These are phyloP conservation scores for Cudoniella acicularis DNA, from an alignment of 495 filamentous ascomycete genomes.

Conservation along the genomic window DNA sequence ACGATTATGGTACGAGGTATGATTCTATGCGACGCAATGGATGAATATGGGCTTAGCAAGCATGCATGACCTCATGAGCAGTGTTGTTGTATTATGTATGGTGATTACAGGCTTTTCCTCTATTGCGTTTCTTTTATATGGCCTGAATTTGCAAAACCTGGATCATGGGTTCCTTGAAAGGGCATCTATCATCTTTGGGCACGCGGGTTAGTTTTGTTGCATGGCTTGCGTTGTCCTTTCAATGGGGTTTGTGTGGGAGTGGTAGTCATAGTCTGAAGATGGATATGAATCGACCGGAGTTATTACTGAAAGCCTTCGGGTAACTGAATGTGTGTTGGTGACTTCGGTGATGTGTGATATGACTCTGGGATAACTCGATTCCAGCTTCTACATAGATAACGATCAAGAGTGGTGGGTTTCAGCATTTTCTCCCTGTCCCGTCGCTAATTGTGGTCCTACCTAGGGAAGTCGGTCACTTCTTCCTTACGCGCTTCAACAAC, in stretches of 20 bases:
- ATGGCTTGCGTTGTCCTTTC: constrained; percentile 14
- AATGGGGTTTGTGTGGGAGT: constrained; percentile 14
- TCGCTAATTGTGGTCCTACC: no score
- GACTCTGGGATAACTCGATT: no score
- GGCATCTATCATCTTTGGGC: neutral
- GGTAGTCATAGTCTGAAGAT: neutral
- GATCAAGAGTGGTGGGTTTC: no score
- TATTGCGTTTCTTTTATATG: neutral
- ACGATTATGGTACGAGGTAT: constrained; percentile 7
- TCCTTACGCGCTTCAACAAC: no score
- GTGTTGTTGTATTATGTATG: constrained; percentile 6
- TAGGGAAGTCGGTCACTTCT: no score
- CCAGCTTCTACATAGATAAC: no score
- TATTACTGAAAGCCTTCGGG: neutral
- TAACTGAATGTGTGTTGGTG: no score
- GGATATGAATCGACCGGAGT: neutral
- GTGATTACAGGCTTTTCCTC: neutral
- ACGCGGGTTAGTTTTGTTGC: constrained; percentile 1
- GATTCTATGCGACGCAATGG: constrained; percentile 3
- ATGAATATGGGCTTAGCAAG: neutral
- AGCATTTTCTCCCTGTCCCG: no score
- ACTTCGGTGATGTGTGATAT: no score
- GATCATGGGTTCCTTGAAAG: neutral
- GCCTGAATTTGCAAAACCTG: constrained; percentile 1
- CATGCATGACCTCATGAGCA: neutral